Conservation (phyloP, 2,329 filamentous ascomycete species). For the Aspergillus melleus region DNA sequence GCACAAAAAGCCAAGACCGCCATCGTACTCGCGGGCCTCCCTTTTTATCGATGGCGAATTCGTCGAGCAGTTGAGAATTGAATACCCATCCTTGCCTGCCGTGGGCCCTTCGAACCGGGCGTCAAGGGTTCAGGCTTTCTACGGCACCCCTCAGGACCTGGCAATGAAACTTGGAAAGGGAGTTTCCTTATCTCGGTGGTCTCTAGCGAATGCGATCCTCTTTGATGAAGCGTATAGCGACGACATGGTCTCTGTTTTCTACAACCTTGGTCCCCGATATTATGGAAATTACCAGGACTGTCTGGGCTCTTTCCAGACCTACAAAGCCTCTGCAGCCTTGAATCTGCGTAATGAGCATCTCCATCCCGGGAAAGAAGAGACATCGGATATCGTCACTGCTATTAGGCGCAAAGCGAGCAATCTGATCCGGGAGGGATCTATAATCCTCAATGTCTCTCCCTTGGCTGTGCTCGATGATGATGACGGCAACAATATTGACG, state of each 20-base stretch:
- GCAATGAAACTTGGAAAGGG: conserved; percentile 73
- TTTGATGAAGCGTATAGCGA: conserved; percentile 87
- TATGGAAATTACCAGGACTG: conserved; percentile 97
- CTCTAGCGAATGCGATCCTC: conserved; percentile 82
- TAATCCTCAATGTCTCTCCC: conserved; percentile 81
- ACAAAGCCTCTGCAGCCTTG: conserved; percentile 85
- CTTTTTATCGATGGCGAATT: conserved; percentile 94
- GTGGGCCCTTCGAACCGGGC: conserved; percentile 53
- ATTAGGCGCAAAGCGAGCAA: conserved; percentile 82
- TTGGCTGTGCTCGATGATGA: conserved; percentile 78
- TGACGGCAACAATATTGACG: conserved; percentile 68
- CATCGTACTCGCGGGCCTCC: conserved; percentile 75
- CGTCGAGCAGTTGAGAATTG: conserved; percentile 84
- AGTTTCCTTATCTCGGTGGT: conserved; percentile 77
- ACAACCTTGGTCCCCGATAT: conserved; percentile 85
- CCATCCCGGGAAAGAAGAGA: conserved; percentile 84
- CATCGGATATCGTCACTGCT: conserved; percentile 85
- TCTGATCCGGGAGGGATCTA: conserved; percentile 76
- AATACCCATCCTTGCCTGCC: conserved; percentile 78
- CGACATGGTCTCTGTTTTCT: conserved; percentile 87
- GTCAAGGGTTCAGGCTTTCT: conserved; percentile 78
- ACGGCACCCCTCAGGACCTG: conserved; percentile 88
- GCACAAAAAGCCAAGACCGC: conserved; percentile 75
- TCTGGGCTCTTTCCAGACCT: conserved; percentile 93
- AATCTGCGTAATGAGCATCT: conserved; percentile 89